These are phyloP conservation scores for Nasturtium officinale DNA, from an alignment of 345 rosid genomes.

Conservation along the genomic window DNA sequence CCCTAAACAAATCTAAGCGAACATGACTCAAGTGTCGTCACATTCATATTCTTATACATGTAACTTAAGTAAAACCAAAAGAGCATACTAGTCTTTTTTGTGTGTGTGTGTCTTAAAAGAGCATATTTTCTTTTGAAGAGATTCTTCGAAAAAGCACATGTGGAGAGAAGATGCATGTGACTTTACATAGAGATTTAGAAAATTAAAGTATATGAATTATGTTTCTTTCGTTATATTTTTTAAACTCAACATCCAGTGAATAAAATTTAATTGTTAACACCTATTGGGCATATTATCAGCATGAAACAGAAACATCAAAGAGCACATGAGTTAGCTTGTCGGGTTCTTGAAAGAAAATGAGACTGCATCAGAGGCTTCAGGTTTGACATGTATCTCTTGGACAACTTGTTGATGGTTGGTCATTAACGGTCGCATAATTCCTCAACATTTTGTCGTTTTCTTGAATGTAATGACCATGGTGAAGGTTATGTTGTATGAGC, in stretches of 20 bases:
- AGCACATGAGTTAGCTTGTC: not conserved
- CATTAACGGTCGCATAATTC: not conserved
- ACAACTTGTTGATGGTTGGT: not conserved
- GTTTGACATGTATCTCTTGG: not conserved
- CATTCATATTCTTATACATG: not conserved
- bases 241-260: not conserved
- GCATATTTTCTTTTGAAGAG: slow-evolving; percentile 5
- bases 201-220: not conserved
- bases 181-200: not conserved
- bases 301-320: not conserved
- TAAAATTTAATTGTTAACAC: not conserved
- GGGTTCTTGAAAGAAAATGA: not conserved
- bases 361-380: not conserved
- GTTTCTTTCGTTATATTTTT: not conserved
- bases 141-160: slow-evolving; percentile 11
- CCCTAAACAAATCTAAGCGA: not conserved
- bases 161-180: not conserved
- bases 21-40: not conserved
- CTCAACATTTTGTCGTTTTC: no score
- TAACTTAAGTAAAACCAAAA: not conserved
- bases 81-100: not conserved
- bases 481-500: no score
- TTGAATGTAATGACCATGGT: not conserved
- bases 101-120: no score
- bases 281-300: not conserved